Percentiles rank a stretch among this genome's conserved stretches.
Evolutionary conservation across 495 filamentous ascomycete species (phyloP).

Genomic region (Neurospora terricola): DNA sequence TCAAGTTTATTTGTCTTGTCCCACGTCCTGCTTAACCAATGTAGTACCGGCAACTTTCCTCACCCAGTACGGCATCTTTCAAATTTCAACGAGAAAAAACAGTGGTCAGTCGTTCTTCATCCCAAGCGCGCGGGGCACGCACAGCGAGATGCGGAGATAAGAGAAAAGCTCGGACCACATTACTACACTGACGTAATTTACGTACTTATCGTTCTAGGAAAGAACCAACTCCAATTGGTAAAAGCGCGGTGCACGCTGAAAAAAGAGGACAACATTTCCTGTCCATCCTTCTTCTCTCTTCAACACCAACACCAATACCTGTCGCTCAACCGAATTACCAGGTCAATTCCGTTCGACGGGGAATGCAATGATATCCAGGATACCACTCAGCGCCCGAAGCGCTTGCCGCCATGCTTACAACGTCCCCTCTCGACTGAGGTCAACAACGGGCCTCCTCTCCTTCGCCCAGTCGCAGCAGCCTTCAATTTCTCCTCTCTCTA

Average conservation of each 20-base stretch:
- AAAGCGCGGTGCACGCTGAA: not conserved
- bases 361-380: slow-evolving; percentile 8
- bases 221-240: not conserved
- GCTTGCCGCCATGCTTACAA: not conserved
- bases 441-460: not conserved
- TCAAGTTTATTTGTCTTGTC: not conserved
- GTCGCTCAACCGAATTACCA: not conserved
- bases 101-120: not conserved
- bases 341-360: not conserved
- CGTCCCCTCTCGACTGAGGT: not conserved
- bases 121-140: not conserved
- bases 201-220: not conserved
- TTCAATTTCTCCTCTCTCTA: not conserved
- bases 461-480: not conserved
- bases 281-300: not conserved
- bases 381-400: not conserved
- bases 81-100: not conserved
- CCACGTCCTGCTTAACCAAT: not conserved
- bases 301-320: not conserved
- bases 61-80: not conserved
- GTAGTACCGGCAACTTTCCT: not conserved
- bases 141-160: not conserved
- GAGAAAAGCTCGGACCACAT: not conserved
- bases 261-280: not conserved
- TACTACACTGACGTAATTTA: not conserved